phyloP scores from a whole-genome alignment of 371 early-diverging fungal genomes.

The Mortierella sp. region DNA sequence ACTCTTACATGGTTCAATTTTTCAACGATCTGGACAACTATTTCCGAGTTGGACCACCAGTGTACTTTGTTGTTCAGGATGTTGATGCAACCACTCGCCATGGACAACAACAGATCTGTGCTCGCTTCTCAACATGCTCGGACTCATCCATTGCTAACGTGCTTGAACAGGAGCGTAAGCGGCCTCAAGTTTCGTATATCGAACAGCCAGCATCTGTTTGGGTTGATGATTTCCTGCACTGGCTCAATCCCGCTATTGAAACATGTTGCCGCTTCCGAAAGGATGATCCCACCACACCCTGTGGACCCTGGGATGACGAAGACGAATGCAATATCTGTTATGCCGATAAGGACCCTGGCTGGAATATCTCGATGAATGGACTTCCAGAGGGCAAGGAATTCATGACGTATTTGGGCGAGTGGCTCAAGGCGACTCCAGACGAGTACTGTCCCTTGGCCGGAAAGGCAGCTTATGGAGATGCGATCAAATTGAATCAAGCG shows the following conservation, averaged over 20 bases:
- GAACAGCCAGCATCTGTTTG: conserved; percentile 79
- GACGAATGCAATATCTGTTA: conserved; percentile 69
- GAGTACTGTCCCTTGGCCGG: conserved; percentile 79
- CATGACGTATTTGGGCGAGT: conserved; percentile 66
- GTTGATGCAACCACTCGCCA: conserved; percentile 64
- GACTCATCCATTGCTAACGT: conserved; percentile 70
- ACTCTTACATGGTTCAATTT: conserved; percentile 79
- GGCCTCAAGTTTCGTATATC: conserved; percentile 72
- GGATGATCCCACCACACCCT: conserved; percentile 56
- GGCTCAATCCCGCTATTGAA: conserved; percentile 72
- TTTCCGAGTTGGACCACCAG: conserved; percentile 81
- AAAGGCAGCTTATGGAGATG: conserved; percentile 79
- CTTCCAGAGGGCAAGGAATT: conserved; percentile 75
- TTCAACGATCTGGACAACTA: conserved; percentile 77
- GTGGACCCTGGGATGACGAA: conserved; percentile 69
- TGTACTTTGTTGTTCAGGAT: conserved; percentile 78
- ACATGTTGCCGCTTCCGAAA: conserved; percentile 70
- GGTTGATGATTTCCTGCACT: conserved; percentile 81
- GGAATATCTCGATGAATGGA: conserved; percentile 68
- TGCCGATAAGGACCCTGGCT: conserved; percentile 58
- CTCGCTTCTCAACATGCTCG: conserved; percentile 72
- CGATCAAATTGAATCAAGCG: conserved; percentile 58
- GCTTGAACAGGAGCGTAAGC: conserved; percentile 78
- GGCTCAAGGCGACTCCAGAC: conserved; percentile 68
- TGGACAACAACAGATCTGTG: conserved; percentile 73